Evolutionary conservation across 2,329 filamentous ascomycete genomes (phyloP).

Genomic region (Apiospora malaysiana): DNA sequence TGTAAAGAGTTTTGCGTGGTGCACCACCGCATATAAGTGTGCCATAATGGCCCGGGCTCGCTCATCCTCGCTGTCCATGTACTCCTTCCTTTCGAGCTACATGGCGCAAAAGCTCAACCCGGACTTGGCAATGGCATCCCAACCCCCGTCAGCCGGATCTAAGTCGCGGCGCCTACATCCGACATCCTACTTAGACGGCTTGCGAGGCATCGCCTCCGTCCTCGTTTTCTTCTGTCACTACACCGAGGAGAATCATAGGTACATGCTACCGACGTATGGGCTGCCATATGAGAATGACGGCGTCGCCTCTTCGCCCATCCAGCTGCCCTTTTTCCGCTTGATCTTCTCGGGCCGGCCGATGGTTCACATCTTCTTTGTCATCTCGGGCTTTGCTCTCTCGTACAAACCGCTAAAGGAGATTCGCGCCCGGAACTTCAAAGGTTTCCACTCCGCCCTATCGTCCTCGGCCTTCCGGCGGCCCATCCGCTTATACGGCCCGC

Average conservation of each 20-base stretch:
- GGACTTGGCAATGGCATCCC: slow-evolving; percentile 29
- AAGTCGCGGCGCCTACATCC: slow-evolving; percentile 37
- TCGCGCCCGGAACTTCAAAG: slow-evolving; percentile 44
- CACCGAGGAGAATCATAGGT: slow-evolving; percentile 47
- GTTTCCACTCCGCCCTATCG: slow-evolving; percentile 46
- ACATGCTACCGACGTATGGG: slow-evolving; percentile 43
- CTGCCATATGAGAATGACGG: slow-evolving; percentile 42
- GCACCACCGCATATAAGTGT: neutral
- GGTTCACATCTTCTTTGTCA: slow-evolving; percentile 59
- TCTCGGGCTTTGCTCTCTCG: slow-evolving; percentile 55
- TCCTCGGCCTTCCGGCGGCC: slow-evolving; percentile 55
- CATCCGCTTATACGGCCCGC: slow-evolving; percentile 53
- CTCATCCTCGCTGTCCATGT: slow-evolving; percentile 3
- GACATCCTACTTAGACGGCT: slow-evolving; percentile 55
- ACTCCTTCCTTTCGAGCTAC: slow-evolving; percentile 41
- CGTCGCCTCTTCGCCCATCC: slow-evolving; percentile 42
- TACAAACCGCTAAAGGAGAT: slow-evolving; percentile 50
- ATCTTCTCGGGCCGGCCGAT: slow-evolving; percentile 61
- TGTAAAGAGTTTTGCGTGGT: neutral
- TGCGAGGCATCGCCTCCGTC: slow-evolving; percentile 55
- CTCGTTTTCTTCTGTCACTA: slow-evolving; percentile 56
- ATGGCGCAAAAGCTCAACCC: slow-evolving; percentile 40
- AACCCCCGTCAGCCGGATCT: slow-evolving; percentile 24
- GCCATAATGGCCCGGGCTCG: neutral
- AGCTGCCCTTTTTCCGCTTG: slow-evolving; percentile 61